Evolutionary conservation across 148 eudicot genomes (phyloP).

Genomic region (Drosera capensis): DNA sequence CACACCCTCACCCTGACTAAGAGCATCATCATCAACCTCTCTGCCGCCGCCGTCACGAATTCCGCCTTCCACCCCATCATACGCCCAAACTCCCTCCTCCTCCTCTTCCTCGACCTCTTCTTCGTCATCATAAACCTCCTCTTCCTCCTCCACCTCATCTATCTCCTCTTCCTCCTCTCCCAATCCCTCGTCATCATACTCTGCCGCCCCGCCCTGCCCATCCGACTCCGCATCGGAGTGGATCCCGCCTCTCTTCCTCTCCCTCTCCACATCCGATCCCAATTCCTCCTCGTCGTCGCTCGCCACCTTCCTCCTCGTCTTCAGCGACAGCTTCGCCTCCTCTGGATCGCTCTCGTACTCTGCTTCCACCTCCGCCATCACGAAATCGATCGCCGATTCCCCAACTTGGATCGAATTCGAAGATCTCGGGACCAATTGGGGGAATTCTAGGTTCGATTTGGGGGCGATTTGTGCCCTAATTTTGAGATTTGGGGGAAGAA

Average conservation of each 20-base stretch:
- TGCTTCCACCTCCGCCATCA: conserved; percentile 32
- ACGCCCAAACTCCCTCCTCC: conserved; percentile 17
- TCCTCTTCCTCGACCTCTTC: conserved; percentile 17
- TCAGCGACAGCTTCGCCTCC: conserved; percentile 56
- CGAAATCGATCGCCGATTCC: too few species aligned
- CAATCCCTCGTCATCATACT: conserved; percentile 40
- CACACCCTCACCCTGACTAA: conserved; percentile 5
- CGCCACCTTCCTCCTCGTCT: conserved; percentile 62
- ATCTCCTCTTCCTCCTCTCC: conserved; percentile 23
- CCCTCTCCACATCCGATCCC: conserved; percentile 14
- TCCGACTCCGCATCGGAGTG: conserved; percentile 55
- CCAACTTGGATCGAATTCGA: background rate
- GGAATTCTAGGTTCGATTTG: too few species aligned
- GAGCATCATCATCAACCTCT: conserved; percentile 9
- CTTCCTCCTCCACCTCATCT: conserved; percentile 8
- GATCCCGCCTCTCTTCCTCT: conserved; percentile 5
- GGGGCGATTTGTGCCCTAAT: too few species aligned
- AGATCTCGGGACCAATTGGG: too few species aligned
- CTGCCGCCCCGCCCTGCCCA: conserved; percentile 58
- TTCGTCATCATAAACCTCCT: conserved; percentile 11
- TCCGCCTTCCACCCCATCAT: too few species aligned
- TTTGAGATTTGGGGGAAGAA: too few species aligned
- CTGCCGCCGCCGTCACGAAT: conserved; percentile 6
- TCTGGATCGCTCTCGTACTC: conserved; percentile 98
- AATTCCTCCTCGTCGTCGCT: conserved; percentile 74